Conservation (phyloP, 768 basidiomycete species). For the Myochromella boudieri region DNA sequence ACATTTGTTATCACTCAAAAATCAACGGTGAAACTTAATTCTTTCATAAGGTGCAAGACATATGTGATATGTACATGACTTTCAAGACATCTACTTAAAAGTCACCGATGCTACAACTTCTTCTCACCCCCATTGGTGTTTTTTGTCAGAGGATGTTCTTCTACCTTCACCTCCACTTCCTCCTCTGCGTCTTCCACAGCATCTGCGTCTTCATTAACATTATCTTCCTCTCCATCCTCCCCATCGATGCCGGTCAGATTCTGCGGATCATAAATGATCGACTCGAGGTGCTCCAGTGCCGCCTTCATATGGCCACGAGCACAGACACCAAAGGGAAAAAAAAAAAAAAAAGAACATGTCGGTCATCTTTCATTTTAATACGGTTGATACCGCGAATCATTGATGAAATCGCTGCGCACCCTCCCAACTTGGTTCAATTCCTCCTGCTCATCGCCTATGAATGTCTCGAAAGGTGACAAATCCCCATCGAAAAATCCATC, state of each 20-base stretch:
- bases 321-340: constrained; percentile 9
- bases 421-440: constrained; percentile 87
- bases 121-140: too few relatives aligned
- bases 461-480: constrained; percentile 47
- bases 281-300: constrained; percentile 79
- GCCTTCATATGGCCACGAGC: constrained; percentile 46
- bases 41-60: too few relatives aligned
- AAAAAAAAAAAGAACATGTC: constrained; percentile 24
- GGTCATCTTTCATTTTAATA: constrained; percentile 88
- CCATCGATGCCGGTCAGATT: constrained; percentile 14
- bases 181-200: too few relatives aligned
- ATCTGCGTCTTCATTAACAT: neutral
- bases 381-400: constrained; percentile 75
- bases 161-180: neutral
- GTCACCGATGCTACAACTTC: too few relatives aligned
- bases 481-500: constrained; percentile 54
- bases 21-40: too few relatives aligned
- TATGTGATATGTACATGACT: too few relatives aligned
- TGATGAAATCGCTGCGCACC: constrained; percentile 89
- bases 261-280: constrained; percentile 66
- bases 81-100: too few relatives aligned
- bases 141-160: neutral
- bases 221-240: neutral
- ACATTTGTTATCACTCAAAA: too few relatives aligned
- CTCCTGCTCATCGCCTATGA: constrained; percentile 58